phyloP scores from a whole-genome alignment of 306 rosid species.

The Cicer pinnatifidum region DNA sequence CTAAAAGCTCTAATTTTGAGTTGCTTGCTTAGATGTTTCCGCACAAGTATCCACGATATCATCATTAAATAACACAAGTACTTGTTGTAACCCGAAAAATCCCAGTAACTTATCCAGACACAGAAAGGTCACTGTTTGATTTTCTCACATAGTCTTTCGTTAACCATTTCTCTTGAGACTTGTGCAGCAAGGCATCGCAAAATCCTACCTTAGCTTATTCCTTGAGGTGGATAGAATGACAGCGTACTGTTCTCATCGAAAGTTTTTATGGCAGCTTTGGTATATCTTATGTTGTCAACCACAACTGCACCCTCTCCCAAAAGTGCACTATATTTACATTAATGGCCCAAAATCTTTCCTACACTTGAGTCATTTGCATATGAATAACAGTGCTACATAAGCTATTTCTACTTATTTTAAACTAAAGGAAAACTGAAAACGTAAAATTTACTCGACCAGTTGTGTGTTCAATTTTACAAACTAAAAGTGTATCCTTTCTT shows the following conservation, averaged over 20 bases:
- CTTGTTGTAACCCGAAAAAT: background rate
- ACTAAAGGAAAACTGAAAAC: background rate
- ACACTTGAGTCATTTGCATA: conserved; percentile 14
- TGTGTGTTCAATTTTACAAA: background rate
- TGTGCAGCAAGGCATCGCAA: background rate
- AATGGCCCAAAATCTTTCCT: background rate
- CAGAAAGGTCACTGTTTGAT: background rate
- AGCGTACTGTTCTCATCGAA: background rate
- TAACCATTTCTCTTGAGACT: background rate
- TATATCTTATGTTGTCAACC: conserved; percentile 6
- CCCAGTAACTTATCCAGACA: background rate
- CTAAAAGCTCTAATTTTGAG: conserved; percentile 6
- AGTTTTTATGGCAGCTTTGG: conserved; percentile 5
- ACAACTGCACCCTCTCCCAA: background rate
- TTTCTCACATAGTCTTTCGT: background rate
- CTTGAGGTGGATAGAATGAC: background rate
- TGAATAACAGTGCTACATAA: conserved; percentile 18
- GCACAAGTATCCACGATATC: conserved; percentile 1
- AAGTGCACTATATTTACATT: background rate
- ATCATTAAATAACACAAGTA: background rate
- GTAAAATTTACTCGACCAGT: background rate
- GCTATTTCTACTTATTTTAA: conserved; percentile 1
- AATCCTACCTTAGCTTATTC: conserved; percentile 1
- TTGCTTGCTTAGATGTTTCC: conserved; percentile 11
- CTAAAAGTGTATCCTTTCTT: background rate